Evolutionary conservation across 2,329 filamentous ascomycete genomes (phyloP), one percentile per base, ranked within the genome.

Genomic region (Talaromyces sp.): DNA sequence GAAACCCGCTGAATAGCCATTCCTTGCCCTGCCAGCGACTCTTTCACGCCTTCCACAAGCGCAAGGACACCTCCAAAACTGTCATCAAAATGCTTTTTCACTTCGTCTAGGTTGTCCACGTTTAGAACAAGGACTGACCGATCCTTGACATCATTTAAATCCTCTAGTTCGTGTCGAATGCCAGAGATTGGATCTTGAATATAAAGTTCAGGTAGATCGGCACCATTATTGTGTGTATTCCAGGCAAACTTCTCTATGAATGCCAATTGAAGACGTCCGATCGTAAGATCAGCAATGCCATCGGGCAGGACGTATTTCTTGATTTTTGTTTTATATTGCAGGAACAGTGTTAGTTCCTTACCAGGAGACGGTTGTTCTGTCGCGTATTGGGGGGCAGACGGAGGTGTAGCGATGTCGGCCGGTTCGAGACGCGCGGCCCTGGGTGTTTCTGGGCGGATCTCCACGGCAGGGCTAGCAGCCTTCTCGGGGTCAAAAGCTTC

Each of bases 171-270:
- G 70, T 99, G 93, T 14, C 94, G 88, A n/a, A 99, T 89, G 0
- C 94, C 94, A 8, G 94, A 97, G 2, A 97, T 83, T 0, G 92
- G 88, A 70, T 99, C 94, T 71, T 99, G 94, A 14, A 99, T 94
- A 70, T 99, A 97, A 14, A 99, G 97, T 65, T 99, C 94, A 0
- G 94, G 94, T 41, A 99, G 77, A 69, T 99, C 94, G 13, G 86
- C 85, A 7, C 94, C 94, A 65, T 97, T 95, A 55, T 91, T 88
- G 64, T 97, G 92, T 1, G 93, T 97, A 65, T 96, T 97, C 92
- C 95, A 99, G 0, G 93, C 94, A 69, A 99, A 99, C 70, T 97
- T 99, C 63, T 99, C 94, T 63, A 99, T 99, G 65, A 99, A 99
- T 1, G 94, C 93, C 24, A 99, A 82, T 71, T 99, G 93, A 52